Evolutionary conservation across 352 stramenopile species (phyloP), one percentile per base, ranked within the genome.

Genomic region (Thraustotheca clavata): DNA sequence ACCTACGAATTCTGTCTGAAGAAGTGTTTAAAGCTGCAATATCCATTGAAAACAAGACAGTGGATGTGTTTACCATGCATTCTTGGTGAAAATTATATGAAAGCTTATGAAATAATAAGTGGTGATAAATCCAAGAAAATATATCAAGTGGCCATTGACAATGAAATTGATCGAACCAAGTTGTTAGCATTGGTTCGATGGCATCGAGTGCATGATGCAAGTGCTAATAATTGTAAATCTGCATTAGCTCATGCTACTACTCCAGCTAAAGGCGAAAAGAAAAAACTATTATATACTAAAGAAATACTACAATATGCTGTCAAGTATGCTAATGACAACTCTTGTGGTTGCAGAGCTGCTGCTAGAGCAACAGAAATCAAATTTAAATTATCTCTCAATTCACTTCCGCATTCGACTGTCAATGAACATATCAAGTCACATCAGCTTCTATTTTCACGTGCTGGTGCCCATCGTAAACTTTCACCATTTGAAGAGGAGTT

Each of bases 401-500:
- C n/a, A 9, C 29, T 65, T 38, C 57, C 57, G 5, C 57, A 65
- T 29, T 40, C 27, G 4, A 65, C 57, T 16, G 57, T 65, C 4
- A 31, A 54, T 20, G 41, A 65, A 33, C 57, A 65, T 46, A 38
- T 65, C 29, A 7, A 65, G 41, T 24, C 35, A n/a, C 57, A 27
- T 33, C 22, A 29, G 4, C 40, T 43, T 14, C 57, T 40, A 12
- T 52, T 20, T 52, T 7, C 14, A 14, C 40, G 57, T 9, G 29
- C 57, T 8, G 57, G 57, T n/a, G 57, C 57, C 18, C n/a, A 22
- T 14, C 57, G 46, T 7, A 65, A 55, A 20, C 22, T 65, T 40
- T 40, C 57, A 16, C 35, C 11, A 14, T 65, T 65, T 39, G 57
- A 65, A 22, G 57, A 65, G 29, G 35, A 43, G 18, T 27, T 65